Evolutionary conservation across 192 early-diverging fungal species (phyloP).

Genomic region (Gigaspora rosea): DNA sequence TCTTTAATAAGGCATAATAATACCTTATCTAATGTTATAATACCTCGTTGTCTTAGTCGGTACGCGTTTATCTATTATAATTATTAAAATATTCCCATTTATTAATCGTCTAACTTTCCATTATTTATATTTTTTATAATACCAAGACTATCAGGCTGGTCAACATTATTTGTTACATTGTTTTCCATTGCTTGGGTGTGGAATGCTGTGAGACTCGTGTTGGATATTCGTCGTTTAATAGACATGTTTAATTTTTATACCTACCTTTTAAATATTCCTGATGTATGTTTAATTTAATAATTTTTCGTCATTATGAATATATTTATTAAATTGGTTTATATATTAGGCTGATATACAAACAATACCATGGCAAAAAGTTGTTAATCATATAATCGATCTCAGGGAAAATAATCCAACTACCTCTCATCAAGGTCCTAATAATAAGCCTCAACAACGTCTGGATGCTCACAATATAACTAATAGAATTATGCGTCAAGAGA

Average conservation of each 20-base stretch:
- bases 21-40: constrained; percentile 73
- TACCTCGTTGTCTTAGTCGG: constrained; percentile 73
- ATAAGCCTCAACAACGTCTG: constrained; percentile 51
- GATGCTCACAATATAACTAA: constrained; percentile 80
- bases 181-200: constrained; percentile 77
- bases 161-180: constrained; percentile 58
- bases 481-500: constrained; percentile 96
- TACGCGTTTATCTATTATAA: constrained; percentile 39
- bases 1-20: constrained; percentile 69
- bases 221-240: constrained; percentile 71
- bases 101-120: not conserved
- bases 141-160: constrained; percentile 57
- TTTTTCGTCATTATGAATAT: constrained; percentile 14
- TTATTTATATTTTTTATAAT: not conserved
- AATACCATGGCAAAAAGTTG: constrained; percentile 83
- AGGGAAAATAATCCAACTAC: constrained; percentile 67
- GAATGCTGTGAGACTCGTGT: constrained; percentile 64
- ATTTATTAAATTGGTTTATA: not conserved
- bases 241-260: constrained; percentile 87
- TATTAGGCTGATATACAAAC: constrained; percentile 80
- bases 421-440: constrained; percentile 37
- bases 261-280: constrained; percentile 75
- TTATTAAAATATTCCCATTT: constrained; percentile 31
- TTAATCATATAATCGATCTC: constrained; percentile 70
- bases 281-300: constrained; percentile 50